These are phyloP conservation scores for Aphanocladium album DNA, from an alignment of 2,329 filamentous ascomycete genomes.

Conservation along the genomic window DNA sequence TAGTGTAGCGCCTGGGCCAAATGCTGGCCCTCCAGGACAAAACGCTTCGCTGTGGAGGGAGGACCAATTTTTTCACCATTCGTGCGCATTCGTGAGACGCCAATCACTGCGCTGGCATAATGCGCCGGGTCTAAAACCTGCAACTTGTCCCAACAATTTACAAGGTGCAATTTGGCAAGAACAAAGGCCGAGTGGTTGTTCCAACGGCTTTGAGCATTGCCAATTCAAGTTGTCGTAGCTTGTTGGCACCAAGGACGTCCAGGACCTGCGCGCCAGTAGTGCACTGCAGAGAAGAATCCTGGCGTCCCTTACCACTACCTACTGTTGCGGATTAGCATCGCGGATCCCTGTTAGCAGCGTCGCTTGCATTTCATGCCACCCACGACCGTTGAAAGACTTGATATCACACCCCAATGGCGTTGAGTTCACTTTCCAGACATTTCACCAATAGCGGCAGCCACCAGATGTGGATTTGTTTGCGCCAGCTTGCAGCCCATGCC, in stretches of 20 bases:
- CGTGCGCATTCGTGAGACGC: slow-evolving; percentile 10
- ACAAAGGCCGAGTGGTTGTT: not conserved
- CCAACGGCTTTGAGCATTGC: not conserved
- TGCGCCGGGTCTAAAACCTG: slow-evolving; percentile 2
- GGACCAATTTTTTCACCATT: not conserved
- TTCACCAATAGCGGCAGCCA: slow-evolving; percentile 3
- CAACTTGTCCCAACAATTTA: slow-evolving; percentile 6
- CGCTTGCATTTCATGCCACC: not conserved
- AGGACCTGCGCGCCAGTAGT: not conserved
- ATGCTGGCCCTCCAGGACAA: not conserved
- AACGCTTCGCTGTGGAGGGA: slow-evolving; percentile 1
- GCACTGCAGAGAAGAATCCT: not conserved
- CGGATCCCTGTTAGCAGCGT: not conserved
- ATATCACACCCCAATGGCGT: not conserved
- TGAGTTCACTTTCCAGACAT: not conserved
- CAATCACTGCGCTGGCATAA: slow-evolving; percentile 5
- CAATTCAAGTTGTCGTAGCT: not conserved
- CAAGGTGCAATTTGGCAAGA: not conserved
- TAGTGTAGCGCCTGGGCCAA: slow-evolving; percentile 8
- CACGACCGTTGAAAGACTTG: not conserved
- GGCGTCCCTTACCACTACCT: not conserved
- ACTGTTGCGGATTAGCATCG: not conserved
- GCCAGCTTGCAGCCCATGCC: not conserved
- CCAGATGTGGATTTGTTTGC: not conserved
- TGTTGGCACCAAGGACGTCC: not conserved